A percentile compares a stretch with the other conserved stretches of the same genome.
These are phyloP conservation scores for Colletotrichum tamarilloi DNA, from an alignment of 2,329 filamentous ascomycete species.

Conservation along the genomic window DNA sequence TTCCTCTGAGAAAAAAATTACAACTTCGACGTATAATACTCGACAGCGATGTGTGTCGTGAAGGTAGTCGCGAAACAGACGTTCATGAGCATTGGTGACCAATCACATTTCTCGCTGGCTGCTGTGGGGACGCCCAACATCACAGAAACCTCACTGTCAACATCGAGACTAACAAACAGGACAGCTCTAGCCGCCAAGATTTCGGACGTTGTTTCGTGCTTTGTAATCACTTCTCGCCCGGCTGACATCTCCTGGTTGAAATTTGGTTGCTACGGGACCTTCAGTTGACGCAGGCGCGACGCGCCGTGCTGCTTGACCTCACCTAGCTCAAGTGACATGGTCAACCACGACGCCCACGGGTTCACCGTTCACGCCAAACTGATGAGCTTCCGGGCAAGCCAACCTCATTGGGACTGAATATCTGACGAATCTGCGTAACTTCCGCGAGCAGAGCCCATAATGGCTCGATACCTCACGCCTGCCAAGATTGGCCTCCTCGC, in stretches of 20 bases:
- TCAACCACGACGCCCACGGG: background rate
- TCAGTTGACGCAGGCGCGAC: slow-evolving; percentile 1
- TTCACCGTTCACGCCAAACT: background rate
- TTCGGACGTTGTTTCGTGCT: background rate
- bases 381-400: background rate
- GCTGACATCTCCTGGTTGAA: background rate
- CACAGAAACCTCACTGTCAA: slow-evolving; percentile 23
- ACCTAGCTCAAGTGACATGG: slow-evolving; percentile 8
- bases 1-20: background rate
- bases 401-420: background rate
- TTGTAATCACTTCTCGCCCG: too few species aligned
- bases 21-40: background rate
- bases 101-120: slow-evolving; percentile 9
- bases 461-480: slow-evolving; percentile 89
- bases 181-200: background rate
- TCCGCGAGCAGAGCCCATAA: slow-evolving; percentile 46
- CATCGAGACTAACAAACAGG: background rate
- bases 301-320: slow-evolving; percentile 6
- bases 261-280: background rate
- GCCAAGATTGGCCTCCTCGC: slow-evolving; percentile 86
- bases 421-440: background rate
- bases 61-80: background rate
- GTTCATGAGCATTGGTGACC: background rate
- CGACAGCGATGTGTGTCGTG: background rate
- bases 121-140: slow-evolving; percentile 8